Base-by-base conservation (phyloP, 1,284 basidiomycete genomes). In the Singerocomus inundabilis region DNA sequence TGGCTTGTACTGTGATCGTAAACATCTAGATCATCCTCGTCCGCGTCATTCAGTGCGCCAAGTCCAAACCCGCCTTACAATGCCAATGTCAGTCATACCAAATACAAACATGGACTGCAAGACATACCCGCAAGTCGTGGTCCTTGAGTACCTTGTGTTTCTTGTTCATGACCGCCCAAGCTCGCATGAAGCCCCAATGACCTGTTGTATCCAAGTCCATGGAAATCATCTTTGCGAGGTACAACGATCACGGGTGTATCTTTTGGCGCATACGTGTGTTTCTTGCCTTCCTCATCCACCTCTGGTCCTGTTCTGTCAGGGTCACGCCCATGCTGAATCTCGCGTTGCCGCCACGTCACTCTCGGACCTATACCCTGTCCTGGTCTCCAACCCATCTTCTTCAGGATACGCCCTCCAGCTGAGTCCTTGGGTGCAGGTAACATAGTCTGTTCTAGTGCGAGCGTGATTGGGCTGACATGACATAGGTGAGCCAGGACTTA, bases 311-410 rank as follows among this genome's bases (percentile, higher is more conserved):
- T 58, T 25, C 71, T 69, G 11, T 75, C 72, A 12, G 72, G 68
- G 15, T 77, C 77, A 13, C 67, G 70, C 31, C 78, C 61, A 60
- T 89, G 83, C 63, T 94, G 91, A 15, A 82, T 73, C 56, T 79
- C 81, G 33, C 88, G 81, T 62, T 91, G 85, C 33, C 82, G 78
- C 49, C 88, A 80, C 2, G 91, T 85, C n/a, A 98, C 75, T 7
- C 94, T 82, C 1, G 94, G 93, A 0, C 96, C 96, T 25, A 98
- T 82, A 5, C 94, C 96, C 68, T 97, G 93, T 0, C 95, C 96
- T 0, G 85, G 71, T 49, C 87, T 79, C 96, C 96, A 98, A 0
- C 96, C 96, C 85, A 98, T 96, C 68, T 93, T 94, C 70, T 86
- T 87, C 42, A 99, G 78, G 5, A 98, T 82, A 29, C 83, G 81